Percentiles rank a stretch among this genome's conserved stretches.
phyloP scores from a whole-genome alignment of 805 yeast genomes.

The Ogataea kodamae region DNA sequence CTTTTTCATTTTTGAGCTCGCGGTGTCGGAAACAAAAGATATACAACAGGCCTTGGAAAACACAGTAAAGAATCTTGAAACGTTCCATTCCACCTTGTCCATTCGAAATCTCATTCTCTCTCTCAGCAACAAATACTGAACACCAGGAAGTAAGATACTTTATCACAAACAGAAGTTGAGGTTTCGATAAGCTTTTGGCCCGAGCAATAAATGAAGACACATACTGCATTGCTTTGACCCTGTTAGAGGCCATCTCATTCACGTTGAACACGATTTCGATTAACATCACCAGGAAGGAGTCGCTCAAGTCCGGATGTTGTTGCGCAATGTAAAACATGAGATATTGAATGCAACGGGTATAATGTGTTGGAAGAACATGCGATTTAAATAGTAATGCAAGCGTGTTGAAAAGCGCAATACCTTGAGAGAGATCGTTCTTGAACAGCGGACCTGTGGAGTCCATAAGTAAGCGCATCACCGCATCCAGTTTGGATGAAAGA shows the following conservation, averaged over 20 bases:
- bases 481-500: conserved; percentile 68
- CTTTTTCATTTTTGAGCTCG: conserved; percentile 39
- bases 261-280: conserved; percentile 79
- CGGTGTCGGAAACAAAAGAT: conserved; percentile 86
- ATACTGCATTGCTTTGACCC: conserved; percentile 89
- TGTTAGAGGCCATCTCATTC: conserved; percentile 63
- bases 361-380: conserved; percentile 86
- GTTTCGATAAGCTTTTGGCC: conserved; percentile 64
- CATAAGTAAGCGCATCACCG: conserved; percentile 58
- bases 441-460: conserved; percentile 46
- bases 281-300: conserved; percentile 75
- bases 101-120: conserved; percentile 77
- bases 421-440: conserved; percentile 51
- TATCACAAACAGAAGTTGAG: conserved; percentile 79
- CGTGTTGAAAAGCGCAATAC: conserved; percentile 66
- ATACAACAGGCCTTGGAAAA: conserved; percentile 85
- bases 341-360: conserved; percentile 85
- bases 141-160: conserved; percentile 82
- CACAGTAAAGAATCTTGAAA: conserved; percentile 84
- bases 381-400: conserved; percentile 73
- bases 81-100: conserved; percentile 78
- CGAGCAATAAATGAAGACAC: conserved; percentile 87
- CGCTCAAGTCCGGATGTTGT: conserved; percentile 76
- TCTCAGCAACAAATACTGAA: conserved; percentile 71
- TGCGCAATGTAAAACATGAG: conserved; percentile 79